A percentile compares a stretch with the other conserved stretches of the same genome.
Conservation (phyloP, 139 green algal species). For the Chlamydomonas incerta region DNA sequence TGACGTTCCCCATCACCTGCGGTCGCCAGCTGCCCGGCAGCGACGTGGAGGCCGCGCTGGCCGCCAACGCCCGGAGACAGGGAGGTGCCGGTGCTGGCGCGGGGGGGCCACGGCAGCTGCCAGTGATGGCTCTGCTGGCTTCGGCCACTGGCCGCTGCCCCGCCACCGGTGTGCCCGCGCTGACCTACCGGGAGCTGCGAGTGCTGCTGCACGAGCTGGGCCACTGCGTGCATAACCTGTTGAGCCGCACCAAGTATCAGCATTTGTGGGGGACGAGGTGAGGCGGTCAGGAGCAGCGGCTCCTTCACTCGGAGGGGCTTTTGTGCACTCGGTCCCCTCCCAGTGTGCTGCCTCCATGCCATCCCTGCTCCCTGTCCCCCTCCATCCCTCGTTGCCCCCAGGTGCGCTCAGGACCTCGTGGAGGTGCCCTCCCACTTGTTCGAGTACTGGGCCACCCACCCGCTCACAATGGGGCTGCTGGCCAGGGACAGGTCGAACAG, state of each 20-base stretch:
- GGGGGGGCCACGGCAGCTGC: conserved; percentile 11
- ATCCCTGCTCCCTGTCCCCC: neutral
- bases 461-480: conserved; percentile 52
- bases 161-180: conserved; percentile 30
- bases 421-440: conserved; percentile 91
- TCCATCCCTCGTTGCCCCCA: neutral
- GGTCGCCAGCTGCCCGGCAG: conserved; percentile 49
- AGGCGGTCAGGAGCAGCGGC: too few relatives aligned
- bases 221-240: conserved; percentile 89
- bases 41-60: too few relatives aligned
- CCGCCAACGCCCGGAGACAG: too few relatives aligned
- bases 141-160: conserved; percentile 36
- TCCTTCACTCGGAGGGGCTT: too few relatives aligned
- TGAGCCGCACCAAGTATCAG: conserved; percentile 87
- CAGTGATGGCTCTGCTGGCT: conserved; percentile 83
- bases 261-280: conserved; percentile 83
- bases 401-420: conserved; percentile 87
- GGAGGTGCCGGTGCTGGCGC: too few relatives aligned
- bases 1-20: conserved; percentile 91
- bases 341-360: neutral
- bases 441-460: conserved; percentile 80
- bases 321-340: too few relatives aligned
- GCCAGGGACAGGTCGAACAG: conserved; percentile 18
- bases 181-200: conserved; percentile 67
- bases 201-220: conserved; percentile 94